Percentiles rank a stretch among this genome's conserved stretches.
Evolutionary conservation across 2,329 filamentous ascomycete genomes (phyloP).

Genomic region (Ceratocystis papillata): DNA sequence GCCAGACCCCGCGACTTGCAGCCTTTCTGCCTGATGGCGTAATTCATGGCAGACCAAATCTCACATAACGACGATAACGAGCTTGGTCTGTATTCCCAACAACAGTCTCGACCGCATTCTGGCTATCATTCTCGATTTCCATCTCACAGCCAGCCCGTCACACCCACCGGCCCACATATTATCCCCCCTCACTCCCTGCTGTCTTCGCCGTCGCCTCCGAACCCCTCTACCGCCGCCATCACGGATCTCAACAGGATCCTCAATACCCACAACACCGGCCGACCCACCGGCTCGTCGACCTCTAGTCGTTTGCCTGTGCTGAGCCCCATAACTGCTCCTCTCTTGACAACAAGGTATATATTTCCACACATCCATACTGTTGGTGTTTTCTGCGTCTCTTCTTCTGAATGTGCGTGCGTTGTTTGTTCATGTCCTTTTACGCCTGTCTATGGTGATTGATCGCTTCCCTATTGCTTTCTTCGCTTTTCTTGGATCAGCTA

Average conservation of each 20-base stretch:
- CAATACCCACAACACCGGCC: background rate
- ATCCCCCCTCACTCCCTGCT: background rate
- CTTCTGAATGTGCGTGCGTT: background rate
- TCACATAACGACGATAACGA: constrained; percentile 28
- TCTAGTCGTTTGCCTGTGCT: background rate
- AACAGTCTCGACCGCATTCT: background rate
- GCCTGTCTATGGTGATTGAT: background rate
- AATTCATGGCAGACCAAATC: constrained; percentile 58
- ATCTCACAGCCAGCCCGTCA: constrained; percentile 1
- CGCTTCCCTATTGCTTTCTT: background rate
- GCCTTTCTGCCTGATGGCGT: constrained; percentile 49
- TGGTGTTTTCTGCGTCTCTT: background rate
- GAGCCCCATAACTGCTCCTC: background rate
- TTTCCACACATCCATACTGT: background rate
- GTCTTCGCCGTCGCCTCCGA: background rate
- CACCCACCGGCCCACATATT: background rate
- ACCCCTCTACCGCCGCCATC: background rate
- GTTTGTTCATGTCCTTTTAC: background rate
- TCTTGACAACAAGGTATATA: background rate
- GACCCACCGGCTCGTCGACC: background rate
- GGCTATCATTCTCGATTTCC: background rate
- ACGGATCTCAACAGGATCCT: background rate
- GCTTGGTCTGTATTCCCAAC: constrained; percentile 18
- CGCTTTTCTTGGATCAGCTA: too few species aligned
- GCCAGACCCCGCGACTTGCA: constrained; percentile 18